Evolutionary conservation across 1,284 basidiomycete species (phyloP), one percentile per base, ranked within the genome.

Genomic region (Rhizoctonia solani): DNA sequence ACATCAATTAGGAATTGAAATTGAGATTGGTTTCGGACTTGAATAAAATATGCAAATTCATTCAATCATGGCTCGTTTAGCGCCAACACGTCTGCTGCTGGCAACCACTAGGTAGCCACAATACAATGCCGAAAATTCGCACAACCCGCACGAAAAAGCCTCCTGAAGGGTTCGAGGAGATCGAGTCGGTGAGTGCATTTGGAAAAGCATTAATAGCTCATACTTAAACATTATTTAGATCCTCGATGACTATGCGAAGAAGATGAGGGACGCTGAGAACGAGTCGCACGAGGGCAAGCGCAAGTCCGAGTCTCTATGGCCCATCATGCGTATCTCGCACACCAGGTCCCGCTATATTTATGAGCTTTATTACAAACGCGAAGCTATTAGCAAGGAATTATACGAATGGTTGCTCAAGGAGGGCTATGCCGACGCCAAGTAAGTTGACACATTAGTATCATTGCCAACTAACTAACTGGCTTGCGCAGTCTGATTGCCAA

Each of bases 351-450:
- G 95, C 70, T 99, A 99, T 80, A 94, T 99, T 71, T 99, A 98
- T 77, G 97, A 99, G 78, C 83, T 99, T 68, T 99, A 97, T 81
- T 98, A 99, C 83, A 98, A 98, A 79, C 88, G 96, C 42, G 95
- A 99, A 78, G 93, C 95, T 14, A 94, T 99, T 75, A 90, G 88
- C 72, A 87, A 85, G 74, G 92, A 97, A 77, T 81, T 99, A 55
- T 99, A 99, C 77, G 96, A 99, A 79, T 99, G 97, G 97, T 79
- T 99, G 68, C 77, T 99, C 74, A 98, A 98, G 81, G 91, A 99
- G 77, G 93, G 93, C 13, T 99, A 98, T 78, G 97, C 93, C 11
- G 97, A 99, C 77, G 89, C 90, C 53, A 97, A 97, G 96, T 98
- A 76, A 77, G 93, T 83, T 16, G n/a, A 32, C 29, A 13, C 4